These are phyloP conservation scores for Aspergillus hancockii DNA, from an alignment of 495 filamentous ascomycete species.

Conservation along the genomic window DNA sequence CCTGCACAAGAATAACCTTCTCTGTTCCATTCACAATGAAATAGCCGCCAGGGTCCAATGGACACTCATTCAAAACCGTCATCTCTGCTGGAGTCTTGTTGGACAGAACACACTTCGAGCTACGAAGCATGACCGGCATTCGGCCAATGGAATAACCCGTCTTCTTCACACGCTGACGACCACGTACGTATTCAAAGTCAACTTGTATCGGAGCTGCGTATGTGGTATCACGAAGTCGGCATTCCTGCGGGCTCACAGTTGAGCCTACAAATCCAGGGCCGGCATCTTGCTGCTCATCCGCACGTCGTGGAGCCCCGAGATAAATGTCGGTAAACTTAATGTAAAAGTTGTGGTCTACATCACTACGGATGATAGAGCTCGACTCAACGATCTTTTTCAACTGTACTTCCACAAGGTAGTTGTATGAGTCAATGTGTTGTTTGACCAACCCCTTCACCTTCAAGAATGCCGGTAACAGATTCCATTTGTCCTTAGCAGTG, in stretches of 20 bases:
- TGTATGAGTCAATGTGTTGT: constrained; percentile 98
- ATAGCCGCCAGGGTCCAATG: constrained; percentile 94
- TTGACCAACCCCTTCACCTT: constrained; percentile 96
- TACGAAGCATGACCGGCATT: constrained; percentile 95
- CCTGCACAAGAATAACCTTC: constrained; percentile 97
- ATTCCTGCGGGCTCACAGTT: constrained; percentile 83
- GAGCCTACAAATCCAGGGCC: constrained; percentile 55
- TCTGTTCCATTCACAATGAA: constrained; percentile 98
- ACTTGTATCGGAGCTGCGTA: constrained; percentile 92
- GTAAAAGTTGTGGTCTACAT: constrained; percentile 84
- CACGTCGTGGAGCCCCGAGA: constrained; percentile 73
- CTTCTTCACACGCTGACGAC: constrained; percentile 65
- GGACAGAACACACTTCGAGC: constrained; percentile 83
- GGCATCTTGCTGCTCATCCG: constrained; percentile 61
- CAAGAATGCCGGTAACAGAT: constrained; percentile 90
- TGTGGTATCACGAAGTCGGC: constrained; percentile 89
- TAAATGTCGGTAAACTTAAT: constrained; percentile 89
- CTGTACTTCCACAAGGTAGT: constrained; percentile 93
- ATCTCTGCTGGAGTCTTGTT: constrained; percentile 81
- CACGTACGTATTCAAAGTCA: constrained; percentile 82
- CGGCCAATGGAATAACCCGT: constrained; percentile 78
- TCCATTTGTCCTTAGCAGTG: constrained; percentile 95
- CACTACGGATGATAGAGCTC: constrained; percentile 80
- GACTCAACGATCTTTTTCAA: constrained; percentile 94
- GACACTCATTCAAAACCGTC: constrained; percentile 87